phyloP scores from a whole-genome alignment of 176 grass and related monocot species.

The Raddia guianensis region DNA sequence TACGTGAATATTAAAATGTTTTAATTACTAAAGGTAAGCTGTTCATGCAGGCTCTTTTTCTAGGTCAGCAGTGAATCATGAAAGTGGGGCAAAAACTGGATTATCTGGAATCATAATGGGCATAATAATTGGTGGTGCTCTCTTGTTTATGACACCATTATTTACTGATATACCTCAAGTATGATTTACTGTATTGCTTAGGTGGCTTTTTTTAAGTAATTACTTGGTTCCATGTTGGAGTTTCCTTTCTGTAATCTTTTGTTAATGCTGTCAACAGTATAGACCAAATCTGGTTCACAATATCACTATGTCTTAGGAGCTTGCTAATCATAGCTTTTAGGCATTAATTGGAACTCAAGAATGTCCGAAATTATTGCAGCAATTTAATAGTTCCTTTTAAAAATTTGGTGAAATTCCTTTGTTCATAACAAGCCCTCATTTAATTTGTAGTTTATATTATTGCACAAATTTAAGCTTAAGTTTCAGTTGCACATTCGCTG shows the following conservation, averaged over 20 bases:
- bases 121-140: conserved; percentile 79
- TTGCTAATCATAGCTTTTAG: conserved; percentile 1
- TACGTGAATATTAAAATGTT: conserved; percentile 8
- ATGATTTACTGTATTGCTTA: conserved; percentile 26
- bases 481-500: conserved; percentile 11
- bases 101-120: conserved; percentile 97
- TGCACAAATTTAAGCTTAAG: conserved; percentile 5
- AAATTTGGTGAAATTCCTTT: background rate
- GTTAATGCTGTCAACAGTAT: conserved; percentile 2
- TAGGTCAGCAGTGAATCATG: conserved; percentile 97
- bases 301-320: conserved; percentile 7
- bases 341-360: background rate
- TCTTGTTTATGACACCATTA: conserved; percentile 96
- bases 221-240: background rate
- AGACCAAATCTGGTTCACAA: background rate
- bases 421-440: background rate
- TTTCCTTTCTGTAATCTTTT: background rate
- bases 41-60: conserved; percentile 90
- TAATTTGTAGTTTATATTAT: background rate
- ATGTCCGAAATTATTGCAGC: background rate
- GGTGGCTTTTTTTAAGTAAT: background rate
- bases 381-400: background rate
- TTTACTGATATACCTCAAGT: conserved; percentile 99
- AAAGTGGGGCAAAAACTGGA: conserved; percentile 82
- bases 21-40: conserved; percentile 30